A percentile compares a stretch with the other conserved stretches of the same genome.
Conservation (phyloP, 2,329 filamentous ascomycete genomes). For the Stagonosporopsis rhizophila region DNA sequence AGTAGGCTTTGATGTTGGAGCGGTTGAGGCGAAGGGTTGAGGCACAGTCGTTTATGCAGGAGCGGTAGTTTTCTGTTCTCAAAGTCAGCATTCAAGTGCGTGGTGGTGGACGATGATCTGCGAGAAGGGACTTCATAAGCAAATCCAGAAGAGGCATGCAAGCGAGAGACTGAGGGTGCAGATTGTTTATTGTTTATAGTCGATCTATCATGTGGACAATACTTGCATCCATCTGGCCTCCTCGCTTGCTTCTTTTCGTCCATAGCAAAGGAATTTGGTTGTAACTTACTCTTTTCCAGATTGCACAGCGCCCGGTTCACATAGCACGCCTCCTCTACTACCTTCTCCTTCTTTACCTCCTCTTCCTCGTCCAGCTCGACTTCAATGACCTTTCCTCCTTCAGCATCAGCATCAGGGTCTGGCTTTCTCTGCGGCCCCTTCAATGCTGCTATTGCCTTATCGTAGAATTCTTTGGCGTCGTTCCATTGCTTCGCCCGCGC, state of each 20-base stretch:
- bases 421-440: slow-evolving; percentile 61
- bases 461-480: slow-evolving; percentile 91
- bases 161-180: slow-evolving; percentile 7
- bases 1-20: slow-evolving; percentile 86
- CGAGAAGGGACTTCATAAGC: background rate
- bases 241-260: background rate
- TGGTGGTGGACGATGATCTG: background rate
- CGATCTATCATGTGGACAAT: slow-evolving; percentile 5
- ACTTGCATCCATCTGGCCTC: slow-evolving; percentile 6
- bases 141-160: background rate
- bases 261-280: background rate
- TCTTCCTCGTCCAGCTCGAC: slow-evolving; percentile 66
- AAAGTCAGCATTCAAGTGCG: background rate
- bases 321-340: slow-evolving; percentile 76
- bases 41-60: slow-evolving; percentile 84
- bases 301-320: slow-evolving; percentile 91
- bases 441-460: slow-evolving; percentile 80
- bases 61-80: slow-evolving; percentile 77
- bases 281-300: slow-evolving; percentile 72
- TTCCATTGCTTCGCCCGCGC: slow-evolving; percentile 76
- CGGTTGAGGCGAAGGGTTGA: slow-evolving; percentile 79
- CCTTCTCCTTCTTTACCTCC: slow-evolving; percentile 65
- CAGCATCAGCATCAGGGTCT: slow-evolving; percentile 50
- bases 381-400: slow-evolving; percentile 49
- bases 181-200: slow-evolving; percentile 11